Base-by-base conservation (phyloP, 2,329 filamentous ascomycete genomes). In the Colletotrichum liriopes region DNA sequence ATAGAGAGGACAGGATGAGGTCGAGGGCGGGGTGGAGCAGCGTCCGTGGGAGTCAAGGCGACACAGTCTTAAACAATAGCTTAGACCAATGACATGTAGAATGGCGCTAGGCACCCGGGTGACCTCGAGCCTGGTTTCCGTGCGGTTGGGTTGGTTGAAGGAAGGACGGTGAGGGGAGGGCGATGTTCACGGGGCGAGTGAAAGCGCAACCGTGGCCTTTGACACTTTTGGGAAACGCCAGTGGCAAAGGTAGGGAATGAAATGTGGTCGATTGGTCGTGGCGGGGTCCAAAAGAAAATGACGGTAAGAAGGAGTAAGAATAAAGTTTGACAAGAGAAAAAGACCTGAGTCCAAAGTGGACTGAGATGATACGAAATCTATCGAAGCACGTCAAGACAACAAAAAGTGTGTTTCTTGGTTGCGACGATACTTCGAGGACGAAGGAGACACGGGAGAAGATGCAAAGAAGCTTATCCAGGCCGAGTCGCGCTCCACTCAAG, bases 201-300 rank as follows among this genome's bases (percentile, higher is more conserved):
- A 55, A 73, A 73, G 61, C 67, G 71, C 71, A 73, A 73, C 71
- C 71, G 71, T 73, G 71, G 71, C 71, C 71, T 73, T 71, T 73
- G 71, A 37, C 29, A 65, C 59, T 56, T 69, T 69, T 62, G 29
- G 61, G 39, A 47, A 71, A 61, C 29, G 43, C 41, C 37, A 39
- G 71, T 73, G 71, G 71, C 71, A 71, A 71, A 64, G 61, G 32
- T 32, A 56, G 60, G 39, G 59, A 65, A 72, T 60, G 66, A 29
- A 72, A 70, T 70, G 49, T 65, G 59, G 66, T 59, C 66, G 39
- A 67, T 49, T 49, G 59, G 59, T 54, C 54, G 52, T 41, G 60
- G 51, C 60, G 55, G 59, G 65, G 45, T 59, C 60, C 47, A 20
- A 47, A 71, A 39, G 5, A 59, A 59, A 72, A 69, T 26, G 58